Conservation (phyloP, 2,329 filamentous ascomycete species). For the Coleophoma eucalyptorum region DNA sequence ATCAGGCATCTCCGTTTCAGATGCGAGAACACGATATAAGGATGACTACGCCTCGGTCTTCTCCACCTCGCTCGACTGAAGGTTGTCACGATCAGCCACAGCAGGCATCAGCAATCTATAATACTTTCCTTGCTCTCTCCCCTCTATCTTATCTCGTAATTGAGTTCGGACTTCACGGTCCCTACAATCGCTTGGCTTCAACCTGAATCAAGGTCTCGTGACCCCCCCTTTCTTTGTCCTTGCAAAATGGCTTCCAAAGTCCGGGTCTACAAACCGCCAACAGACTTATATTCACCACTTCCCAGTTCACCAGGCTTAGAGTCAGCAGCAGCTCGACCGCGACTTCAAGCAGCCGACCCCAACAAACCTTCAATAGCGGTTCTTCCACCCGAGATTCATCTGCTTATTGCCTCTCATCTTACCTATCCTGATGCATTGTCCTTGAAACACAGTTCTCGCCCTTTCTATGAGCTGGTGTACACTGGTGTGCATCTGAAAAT, state of each 20-base stretch:
- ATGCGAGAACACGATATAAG: not conserved
- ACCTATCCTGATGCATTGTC: conserved; percentile 69
- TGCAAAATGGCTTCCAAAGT: not conserved
- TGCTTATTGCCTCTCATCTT: conserved; percentile 56
- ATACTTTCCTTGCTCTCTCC: not conserved
- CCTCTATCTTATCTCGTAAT: not conserved
- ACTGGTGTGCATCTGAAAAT: conserved; percentile 65
- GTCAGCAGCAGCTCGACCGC: not conserved
- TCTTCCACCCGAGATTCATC: conserved; percentile 64
- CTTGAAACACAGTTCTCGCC: conserved; percentile 60
- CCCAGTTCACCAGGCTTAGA: not conserved
- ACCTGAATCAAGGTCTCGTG: not conserved
- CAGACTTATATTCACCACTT: not conserved
- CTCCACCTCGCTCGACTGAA: not conserved
- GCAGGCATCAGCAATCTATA: not conserved
- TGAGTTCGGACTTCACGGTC: not conserved
- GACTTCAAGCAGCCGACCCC: not conserved
- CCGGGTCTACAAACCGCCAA: not conserved
- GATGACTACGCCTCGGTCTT: not conserved
- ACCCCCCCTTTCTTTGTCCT: not conserved
- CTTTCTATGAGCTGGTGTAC: conserved; percentile 62
- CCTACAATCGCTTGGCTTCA: too few species aligned
- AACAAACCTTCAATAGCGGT: conserved; percentile 14
- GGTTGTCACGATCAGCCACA: not conserved
- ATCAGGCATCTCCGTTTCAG: not conserved